Evolutionary conservation across 345 rosid species (phyloP), one percentile per base, ranked within the genome.

Genomic region (Viola odorata): DNA sequence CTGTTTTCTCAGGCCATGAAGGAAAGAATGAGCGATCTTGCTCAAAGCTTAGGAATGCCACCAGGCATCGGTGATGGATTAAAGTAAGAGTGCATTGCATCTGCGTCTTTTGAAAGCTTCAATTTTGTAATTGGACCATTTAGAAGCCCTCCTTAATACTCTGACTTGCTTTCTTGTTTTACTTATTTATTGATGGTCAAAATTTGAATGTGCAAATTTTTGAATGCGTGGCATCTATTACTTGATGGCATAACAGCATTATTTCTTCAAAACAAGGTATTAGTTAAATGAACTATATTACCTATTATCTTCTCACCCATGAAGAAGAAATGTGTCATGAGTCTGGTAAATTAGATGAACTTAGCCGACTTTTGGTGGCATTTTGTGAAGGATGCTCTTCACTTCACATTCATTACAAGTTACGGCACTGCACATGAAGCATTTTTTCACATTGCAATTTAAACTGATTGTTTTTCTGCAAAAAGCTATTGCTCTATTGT

Each of bases 41-140:
- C 95, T 7, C 95, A 85, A 71, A 91, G 96, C 75, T 73, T 91
- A 68, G 98, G 96, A 58, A 86, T 91, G 96, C 96, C 98, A 6
- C 95, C 80, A 3, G 91, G 96, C 0, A 79, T 81, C 16, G 55
- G 78, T n/a, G 89, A 84, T 17, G 91, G 91, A 60, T 70, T 79
- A 14, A 81, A 91, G 80, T 84, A 76, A 76, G 69, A 61, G 57
- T 37, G 64, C 50, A 45, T n/a, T 6, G 44, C 16, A 1, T 52
- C 41, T 4, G 41, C 51, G 54, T 41, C 60, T 45, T 36, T 47
- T 47, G n/a, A 23, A 38, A 17, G 39, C 60, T 67, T 58, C 73
- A 62, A 51, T 76, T 72, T 69, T 64, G 78, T 68, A 45, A 52
- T 52, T 60, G 53, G 61, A 67, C 72, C 55, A 12, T 45, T 63